These are phyloP conservation scores for Annona squamosa DNA, from an alignment of 164 flowering plant genomes.

Conservation along the genomic window DNA sequence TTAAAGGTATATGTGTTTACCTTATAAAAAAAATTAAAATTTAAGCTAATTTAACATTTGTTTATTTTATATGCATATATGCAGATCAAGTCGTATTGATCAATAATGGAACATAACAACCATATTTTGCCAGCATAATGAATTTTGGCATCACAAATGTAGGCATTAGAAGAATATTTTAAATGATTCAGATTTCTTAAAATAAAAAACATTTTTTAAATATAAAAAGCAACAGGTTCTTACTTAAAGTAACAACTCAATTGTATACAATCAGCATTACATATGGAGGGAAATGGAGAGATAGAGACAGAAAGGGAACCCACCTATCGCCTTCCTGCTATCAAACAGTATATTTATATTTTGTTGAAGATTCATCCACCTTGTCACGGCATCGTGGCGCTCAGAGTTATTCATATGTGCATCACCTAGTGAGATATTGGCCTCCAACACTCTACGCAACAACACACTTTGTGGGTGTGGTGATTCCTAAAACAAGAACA, in stretches of 20 bases:
- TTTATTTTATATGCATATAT: too few species aligned
- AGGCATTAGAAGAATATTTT: too few species aligned
- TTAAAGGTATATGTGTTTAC: too few species aligned
- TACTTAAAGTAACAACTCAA: background rate
- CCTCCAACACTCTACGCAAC: constrained; percentile 46
- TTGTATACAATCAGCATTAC: background rate
- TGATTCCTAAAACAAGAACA: constrained; percentile 42
- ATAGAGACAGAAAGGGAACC: constrained; percentile 1
- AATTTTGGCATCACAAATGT: too few species aligned
- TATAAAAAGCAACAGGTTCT: too few species aligned
- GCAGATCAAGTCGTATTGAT: too few species aligned
- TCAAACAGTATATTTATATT: constrained; percentile 59
- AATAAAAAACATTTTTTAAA: too few species aligned
- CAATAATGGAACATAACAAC: too few species aligned
- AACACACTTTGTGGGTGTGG: constrained; percentile 78
- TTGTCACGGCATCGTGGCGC: constrained; percentile 22
- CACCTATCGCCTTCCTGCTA: constrained; percentile 53
- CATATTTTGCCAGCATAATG: too few species aligned
- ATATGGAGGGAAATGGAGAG: background rate
- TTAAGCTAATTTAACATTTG: too few species aligned
- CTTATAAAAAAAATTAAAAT: too few species aligned
- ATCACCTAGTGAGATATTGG: constrained; percentile 47
- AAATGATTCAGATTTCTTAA: too few species aligned
- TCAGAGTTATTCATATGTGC: constrained; percentile 36
- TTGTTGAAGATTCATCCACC: constrained; percentile 76